These are phyloP conservation scores for Alternaria sp. DNA, from an alignment of 2,329 filamentous ascomycete genomes.

Conservation along the genomic window DNA sequence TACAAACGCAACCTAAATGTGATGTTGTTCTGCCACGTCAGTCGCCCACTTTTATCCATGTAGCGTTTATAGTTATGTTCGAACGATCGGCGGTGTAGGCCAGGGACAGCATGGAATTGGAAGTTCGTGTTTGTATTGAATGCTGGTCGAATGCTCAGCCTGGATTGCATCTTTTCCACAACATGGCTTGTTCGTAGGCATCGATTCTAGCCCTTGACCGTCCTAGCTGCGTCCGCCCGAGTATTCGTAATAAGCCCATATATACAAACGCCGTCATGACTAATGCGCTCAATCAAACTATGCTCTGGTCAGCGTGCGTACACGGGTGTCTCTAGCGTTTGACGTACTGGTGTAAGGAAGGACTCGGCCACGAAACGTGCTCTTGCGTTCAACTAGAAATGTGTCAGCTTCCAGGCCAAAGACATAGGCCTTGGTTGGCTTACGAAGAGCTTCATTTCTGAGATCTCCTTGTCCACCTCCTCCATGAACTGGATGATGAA, in stretches of 20 bases:
- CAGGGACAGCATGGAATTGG: neutral
- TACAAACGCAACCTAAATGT: neutral
- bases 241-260: constrained; percentile 8
- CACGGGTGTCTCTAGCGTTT: too few relatives aligned
- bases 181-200: constrained; percentile 6
- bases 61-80: neutral
- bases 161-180: constrained; percentile 10
- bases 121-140: constrained; percentile 19
- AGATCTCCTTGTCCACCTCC: constrained; percentile 99
- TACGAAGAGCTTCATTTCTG: constrained; percentile 99
- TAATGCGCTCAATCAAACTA: constrained; percentile 36
- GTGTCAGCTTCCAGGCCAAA: constrained; percentile 39
- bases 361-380: constrained; percentile 98
- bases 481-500: constrained; percentile 99
- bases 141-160: constrained; percentile 24
- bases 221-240: constrained; percentile 10
- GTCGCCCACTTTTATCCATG: neutral
- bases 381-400: constrained; percentile 83
- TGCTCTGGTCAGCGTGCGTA: constrained; percentile 6
- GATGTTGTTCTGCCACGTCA: neutral
- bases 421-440: constrained; percentile 47
- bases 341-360: constrained; percentile 87
- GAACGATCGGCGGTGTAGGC: constrained; percentile 3
- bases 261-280: constrained; percentile 19
- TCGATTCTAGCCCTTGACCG: constrained; percentile 3